Evolutionary conservation across 306 rosid species (phyloP), one percentile per base, ranked within the genome.

Genomic region (Hippophae gyantsensis): DNA sequence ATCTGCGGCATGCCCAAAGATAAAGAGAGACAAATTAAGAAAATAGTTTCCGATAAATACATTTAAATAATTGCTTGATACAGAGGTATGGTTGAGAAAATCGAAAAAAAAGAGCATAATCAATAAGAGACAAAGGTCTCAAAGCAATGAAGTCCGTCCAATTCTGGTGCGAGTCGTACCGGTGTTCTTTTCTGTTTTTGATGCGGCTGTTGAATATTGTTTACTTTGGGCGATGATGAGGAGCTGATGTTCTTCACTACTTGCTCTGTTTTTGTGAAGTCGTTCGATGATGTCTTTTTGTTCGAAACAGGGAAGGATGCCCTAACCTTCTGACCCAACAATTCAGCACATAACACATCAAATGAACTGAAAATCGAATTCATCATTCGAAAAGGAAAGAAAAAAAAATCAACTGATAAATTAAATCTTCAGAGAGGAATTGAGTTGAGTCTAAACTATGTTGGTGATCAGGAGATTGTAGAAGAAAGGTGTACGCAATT

Each of bases 281-380:
- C 38, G 0, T 32, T 4, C 4, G 50, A 9, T 47, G 50, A 8
- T 47, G 43, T 6, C 23, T n/a, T n/a, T 12, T 5, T n/a, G 3
- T 7, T 45, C 40, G 62, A 32, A 48, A n/a, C 3, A 11, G 69
- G 72, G 26, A 70, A 52, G 65, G 81, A 44, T 41, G 65, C 57
- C 67, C 49, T 67, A 57, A 71, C 68, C n/a, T 58, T 54, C 8
- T 64, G 69, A 56, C 77, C 80, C 58, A 79, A 6, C 14, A 79
- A 40, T 52, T 79, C 84, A 4, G 74, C 74, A 11, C 69, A 62
- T 43, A 79, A 48, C 23, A 66, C 75, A 50, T 79, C 84, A 52
- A 74, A 79, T 9, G 70, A 63, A 49, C 80, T 74, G 80, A 79
- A 79, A 57, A 79, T 68, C 54, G 81, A 76, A 76, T 76, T 76